These are phyloP conservation scores for Penicillium ucsense DNA, from an alignment of 495 filamentous ascomycete species.

Conservation along the genomic window DNA sequence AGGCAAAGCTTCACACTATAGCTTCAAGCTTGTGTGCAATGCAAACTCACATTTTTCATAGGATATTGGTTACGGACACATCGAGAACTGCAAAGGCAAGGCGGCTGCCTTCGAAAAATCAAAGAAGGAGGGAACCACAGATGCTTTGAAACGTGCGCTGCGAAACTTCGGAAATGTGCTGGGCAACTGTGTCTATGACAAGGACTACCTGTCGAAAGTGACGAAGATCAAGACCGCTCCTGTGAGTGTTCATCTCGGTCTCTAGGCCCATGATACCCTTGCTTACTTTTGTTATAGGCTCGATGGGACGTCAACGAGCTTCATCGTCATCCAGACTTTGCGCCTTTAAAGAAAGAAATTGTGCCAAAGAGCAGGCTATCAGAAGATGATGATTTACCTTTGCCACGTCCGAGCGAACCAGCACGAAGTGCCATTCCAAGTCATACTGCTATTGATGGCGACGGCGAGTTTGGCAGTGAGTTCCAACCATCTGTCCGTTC, in stretches of 20 bases:
- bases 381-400: constrained; percentile 33
- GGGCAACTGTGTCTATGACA: constrained; percentile 96
- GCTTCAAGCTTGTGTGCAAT: neutral
- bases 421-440: constrained; percentile 9
- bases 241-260: constrained; percentile 21
- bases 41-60: constrained; percentile 9
- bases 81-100: constrained; percentile 91
- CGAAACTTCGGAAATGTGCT: constrained; percentile 92
- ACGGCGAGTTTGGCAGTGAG: constrained; percentile 62
- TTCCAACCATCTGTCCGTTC: neutral
- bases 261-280: neutral
- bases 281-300: constrained; percentile 21
- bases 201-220: constrained; percentile 77
- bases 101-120: constrained; percentile 93
- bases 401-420: constrained; percentile 17
- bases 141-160: constrained; percentile 81
- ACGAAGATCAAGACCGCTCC: constrained; percentile 66
- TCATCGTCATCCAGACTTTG: constrained; percentile 69
- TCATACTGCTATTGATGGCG: constrained; percentile 22
- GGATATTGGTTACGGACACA: constrained; percentile 92
- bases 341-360: constrained; percentile 50
- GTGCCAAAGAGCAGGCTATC: constrained; percentile 24
- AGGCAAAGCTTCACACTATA: neutral
- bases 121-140: constrained; percentile 95
- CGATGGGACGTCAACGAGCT: constrained; percentile 69